phyloP scores from a whole-genome alignment of 805 yeast genomes.

The Ogataea nitratoaversa region DNA sequence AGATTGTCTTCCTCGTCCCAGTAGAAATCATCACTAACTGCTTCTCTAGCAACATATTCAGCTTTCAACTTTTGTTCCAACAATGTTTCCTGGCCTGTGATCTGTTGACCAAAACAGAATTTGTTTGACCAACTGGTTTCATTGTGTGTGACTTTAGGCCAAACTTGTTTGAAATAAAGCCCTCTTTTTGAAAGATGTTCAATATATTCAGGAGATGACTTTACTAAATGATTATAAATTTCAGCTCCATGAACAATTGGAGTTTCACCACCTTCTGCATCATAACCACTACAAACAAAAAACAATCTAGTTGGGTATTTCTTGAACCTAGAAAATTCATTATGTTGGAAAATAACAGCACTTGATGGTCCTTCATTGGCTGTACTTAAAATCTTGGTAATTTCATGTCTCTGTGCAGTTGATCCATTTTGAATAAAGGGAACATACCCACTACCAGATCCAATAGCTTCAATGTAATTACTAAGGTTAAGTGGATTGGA shows the following conservation, averaged over 20 bases:
- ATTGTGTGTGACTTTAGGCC: slow-evolving; percentile 21
- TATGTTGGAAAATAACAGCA: slow-evolving; percentile 19
- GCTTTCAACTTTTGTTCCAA: slow-evolving; percentile 28
- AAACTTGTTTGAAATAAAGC: slow-evolving; percentile 9
- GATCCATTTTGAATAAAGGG: slow-evolving; percentile 30
- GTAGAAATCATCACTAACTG: slow-evolving; percentile 24
- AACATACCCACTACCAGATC: slow-evolving; percentile 18
- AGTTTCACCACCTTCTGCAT: slow-evolving; percentile 31
- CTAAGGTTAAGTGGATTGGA: slow-evolving; percentile 21
- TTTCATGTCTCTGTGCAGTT: slow-evolving; percentile 24
- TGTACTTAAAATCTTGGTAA: slow-evolving; percentile 24
- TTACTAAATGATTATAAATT: slow-evolving; percentile 19
- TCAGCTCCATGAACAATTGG: slow-evolving; percentile 34
- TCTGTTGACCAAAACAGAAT: background rate
- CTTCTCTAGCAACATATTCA: slow-evolving; percentile 14
- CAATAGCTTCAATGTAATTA: slow-evolving; percentile 21
- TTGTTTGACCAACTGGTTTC: slow-evolving; percentile 21
- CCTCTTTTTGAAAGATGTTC: slow-evolving; percentile 22
- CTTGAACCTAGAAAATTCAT: slow-evolving; percentile 26
- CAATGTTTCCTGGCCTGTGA: background rate
- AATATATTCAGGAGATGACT: slow-evolving; percentile 21
- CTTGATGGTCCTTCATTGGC: slow-evolving; percentile 32
- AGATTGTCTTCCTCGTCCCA: slow-evolving; percentile 27
- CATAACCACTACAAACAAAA: slow-evolving; percentile 21
- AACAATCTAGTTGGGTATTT: slow-evolving; percentile 26